Evolutionary conservation across 2,329 filamentous ascomycete genomes (phyloP).

Genomic region (Alternaria dauci): DNA sequence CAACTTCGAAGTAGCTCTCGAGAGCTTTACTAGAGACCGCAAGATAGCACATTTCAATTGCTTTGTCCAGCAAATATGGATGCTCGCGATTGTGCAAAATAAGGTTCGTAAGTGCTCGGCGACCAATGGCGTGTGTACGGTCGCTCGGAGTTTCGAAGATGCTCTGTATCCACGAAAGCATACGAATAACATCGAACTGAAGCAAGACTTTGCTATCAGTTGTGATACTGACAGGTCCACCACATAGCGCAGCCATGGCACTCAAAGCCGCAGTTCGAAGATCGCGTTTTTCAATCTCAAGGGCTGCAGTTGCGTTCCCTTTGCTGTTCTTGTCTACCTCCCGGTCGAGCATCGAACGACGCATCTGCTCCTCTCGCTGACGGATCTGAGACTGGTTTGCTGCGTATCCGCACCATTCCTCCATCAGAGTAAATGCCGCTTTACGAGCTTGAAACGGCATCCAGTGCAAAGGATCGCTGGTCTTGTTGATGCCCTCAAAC

Average conservation of each 20-base stretch:
- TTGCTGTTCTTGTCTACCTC: conserved; percentile 76
- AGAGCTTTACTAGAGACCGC: conserved; percentile 82
- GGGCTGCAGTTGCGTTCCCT: conserved; percentile 81
- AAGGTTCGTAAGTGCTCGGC: conserved; percentile 86
- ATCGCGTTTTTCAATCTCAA: conserved; percentile 97
- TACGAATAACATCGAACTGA: conserved; percentile 89
- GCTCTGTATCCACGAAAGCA: conserved; percentile 93
- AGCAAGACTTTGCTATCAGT: conserved; percentile 88
- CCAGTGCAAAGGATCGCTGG: conserved; percentile 86
- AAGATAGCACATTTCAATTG: conserved; percentile 89
- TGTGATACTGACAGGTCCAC: conserved; percentile 80
- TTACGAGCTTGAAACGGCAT: conserved; percentile 97
- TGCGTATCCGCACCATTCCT: conserved; percentile 98
- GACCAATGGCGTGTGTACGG: conserved; percentile 87
- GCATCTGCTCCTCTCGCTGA: conserved; percentile 84
- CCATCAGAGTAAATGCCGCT: conserved; percentile 95
- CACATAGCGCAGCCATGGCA: conserved; percentile 94
- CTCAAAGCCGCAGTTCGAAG: conserved; percentile 89
- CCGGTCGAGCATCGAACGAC: conserved; percentile 82
- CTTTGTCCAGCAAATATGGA: conserved; percentile 84
- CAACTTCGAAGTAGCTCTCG: conserved; percentile 94
- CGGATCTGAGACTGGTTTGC: conserved; percentile 86
- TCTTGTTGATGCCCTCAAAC: conserved; percentile 88
- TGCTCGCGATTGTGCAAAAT: conserved; percentile 91
- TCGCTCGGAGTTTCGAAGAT: conserved; percentile 95